Conservation (phyloP, 1,139 yeast genomes). For the Blastobotrys capitulatus region DNA sequence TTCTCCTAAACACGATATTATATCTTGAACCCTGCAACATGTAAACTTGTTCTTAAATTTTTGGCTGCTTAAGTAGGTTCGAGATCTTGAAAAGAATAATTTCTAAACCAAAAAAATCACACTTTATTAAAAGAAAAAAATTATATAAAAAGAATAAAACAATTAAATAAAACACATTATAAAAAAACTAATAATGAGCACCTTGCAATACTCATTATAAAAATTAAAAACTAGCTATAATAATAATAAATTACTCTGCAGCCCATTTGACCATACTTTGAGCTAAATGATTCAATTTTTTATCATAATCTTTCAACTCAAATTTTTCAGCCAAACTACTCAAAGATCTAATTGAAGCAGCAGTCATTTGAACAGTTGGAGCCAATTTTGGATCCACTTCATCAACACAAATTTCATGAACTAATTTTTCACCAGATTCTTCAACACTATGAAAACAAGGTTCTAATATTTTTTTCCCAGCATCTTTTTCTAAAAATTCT, state of each 20-base stretch:
- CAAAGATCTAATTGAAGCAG: background rate
- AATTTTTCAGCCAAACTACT: background rate
- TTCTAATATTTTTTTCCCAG: background rate
- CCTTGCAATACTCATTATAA: no score
- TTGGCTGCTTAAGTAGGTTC: no score
- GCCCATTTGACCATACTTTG: background rate
- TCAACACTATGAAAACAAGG: background rate
- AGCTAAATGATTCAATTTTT: background rate
- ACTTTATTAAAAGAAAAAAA: background rate
- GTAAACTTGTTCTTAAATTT: no score
- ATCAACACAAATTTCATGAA: background rate
- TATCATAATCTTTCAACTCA: background rate
- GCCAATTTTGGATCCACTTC: background rate
- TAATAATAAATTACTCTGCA: background rate
- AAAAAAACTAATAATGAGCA: background rate
- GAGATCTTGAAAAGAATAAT: no score
- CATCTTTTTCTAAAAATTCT: background rate
- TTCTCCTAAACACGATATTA: no score
- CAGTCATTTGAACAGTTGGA: conserved; percentile 1
- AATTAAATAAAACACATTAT: background rate
- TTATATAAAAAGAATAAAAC: background rate
- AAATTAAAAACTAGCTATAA: no score
- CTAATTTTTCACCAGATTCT: background rate
- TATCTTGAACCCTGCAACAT: no score
- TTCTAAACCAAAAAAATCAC: no score